Base-by-base conservation (phyloP, 192 early-diverging fungal species). In the Piromyces finnis region DNA sequence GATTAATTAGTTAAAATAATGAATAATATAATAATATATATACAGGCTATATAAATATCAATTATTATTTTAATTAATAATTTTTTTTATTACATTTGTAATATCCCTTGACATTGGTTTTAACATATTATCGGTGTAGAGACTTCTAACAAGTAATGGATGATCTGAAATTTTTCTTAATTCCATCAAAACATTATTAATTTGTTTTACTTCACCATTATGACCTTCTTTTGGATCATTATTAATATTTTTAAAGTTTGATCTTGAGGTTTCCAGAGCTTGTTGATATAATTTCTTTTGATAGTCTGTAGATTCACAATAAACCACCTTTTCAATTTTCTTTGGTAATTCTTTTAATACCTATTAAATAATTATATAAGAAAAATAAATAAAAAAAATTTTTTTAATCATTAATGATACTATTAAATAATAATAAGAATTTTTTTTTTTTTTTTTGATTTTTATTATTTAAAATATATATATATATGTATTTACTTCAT, bases 161-260 rank as follows among this genome's bases (percentile, higher is more conserved):
- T 97, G 96, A 81, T 93, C 90, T 13, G 95, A 90, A 0, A 90
- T 92, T 82, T 97, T 97, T 28, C 96, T 88, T 81, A 97, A 86
- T 78, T 95, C 86, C 92, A 97, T 94, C 27, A 96, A 81, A 15
- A 84, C 39, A 78, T 88, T 89, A 12, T 51, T 68, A 30, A 79
- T 82, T 82, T 16, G 77, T 35, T 12, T 29, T 78, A 14, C 84
- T 80, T 79, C 83, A 80, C 0, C 17, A 79, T 26, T 82, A 79
- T 79, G 78, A 22, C 81, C 84, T 14, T 81, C 85, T 11, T n/a
- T n/a, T n/a, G n/a, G n/a, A n/a, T n/a, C n/a, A n/a, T 59, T 79
- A 26, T 30, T 59, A 3, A 78, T 77, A 18, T 16, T 32, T 30
- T 29, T 78, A 2, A 68, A n/a, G 0, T 26, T 68, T 26, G 51